Percentiles rank a stretch among this genome's conserved stretches.
Evolutionary conservation across 2,329 filamentous ascomycete species (phyloP).

Genomic region (Diplocarpon mali): DNA sequence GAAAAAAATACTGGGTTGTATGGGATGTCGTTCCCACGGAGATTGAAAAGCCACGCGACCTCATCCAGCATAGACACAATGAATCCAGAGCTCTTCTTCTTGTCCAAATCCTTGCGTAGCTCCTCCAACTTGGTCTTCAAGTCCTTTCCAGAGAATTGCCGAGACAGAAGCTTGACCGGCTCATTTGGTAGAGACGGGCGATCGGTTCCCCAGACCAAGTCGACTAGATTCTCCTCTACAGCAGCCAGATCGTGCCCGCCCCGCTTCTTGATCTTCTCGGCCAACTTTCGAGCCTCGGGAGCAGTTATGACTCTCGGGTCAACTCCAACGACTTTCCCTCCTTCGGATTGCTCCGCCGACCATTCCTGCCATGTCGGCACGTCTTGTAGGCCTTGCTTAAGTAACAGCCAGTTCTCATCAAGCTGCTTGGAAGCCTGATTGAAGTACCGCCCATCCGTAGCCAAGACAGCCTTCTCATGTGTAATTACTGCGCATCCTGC

Average conservation of each 20-base stretch:
- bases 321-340: slow-evolving; percentile 79
- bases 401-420: slow-evolving; percentile 78
- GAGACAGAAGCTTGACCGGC: slow-evolving; percentile 58
- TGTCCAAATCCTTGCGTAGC: slow-evolving; percentile 80
- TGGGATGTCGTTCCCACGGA: slow-evolving; percentile 87
- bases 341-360: slow-evolving; percentile 76
- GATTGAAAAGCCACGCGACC: slow-evolving; percentile 96
- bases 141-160: slow-evolving; percentile 70
- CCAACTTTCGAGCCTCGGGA: slow-evolving; percentile 61
- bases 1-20: slow-evolving; percentile 99
- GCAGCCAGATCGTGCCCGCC: slow-evolving; percentile 68
- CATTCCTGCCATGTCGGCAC: slow-evolving; percentile 98
- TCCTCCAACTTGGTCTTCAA: slow-evolving; percentile 76
- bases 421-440: slow-evolving; percentile 90
- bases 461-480: slow-evolving; percentile 72
- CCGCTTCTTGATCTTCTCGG: slow-evolving; percentile 77
- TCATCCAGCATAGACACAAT: slow-evolving; percentile 94
- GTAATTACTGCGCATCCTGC: slow-evolving; percentile 89
- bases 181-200: slow-evolving; percentile 68
- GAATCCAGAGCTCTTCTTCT: slow-evolving; percentile 79
- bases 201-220: slow-evolving; percentile 70
- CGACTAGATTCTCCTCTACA: slow-evolving; percentile 75
- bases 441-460: slow-evolving; percentile 95
- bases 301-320: slow-evolving; percentile 79
- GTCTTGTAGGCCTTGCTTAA: slow-evolving; percentile 89